Percentiles rank a stretch among this genome's conserved stretches.
phyloP scores from a whole-genome alignment of 176 grass and related monocot species.

The Lolium rigidum region DNA sequence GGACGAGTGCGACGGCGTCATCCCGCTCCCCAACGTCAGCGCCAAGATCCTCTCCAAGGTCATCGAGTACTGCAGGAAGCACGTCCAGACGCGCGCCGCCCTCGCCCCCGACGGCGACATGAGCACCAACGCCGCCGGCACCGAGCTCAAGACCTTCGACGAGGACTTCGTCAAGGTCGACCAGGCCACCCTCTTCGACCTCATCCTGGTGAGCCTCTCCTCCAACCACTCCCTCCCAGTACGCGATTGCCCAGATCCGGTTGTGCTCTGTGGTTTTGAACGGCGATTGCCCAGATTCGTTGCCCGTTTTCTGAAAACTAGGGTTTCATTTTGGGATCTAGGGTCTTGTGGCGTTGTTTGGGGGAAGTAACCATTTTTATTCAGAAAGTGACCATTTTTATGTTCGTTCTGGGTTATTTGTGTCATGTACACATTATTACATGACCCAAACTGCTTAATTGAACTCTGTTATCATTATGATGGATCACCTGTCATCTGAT shows the following conservation, averaged over 20 bases:
- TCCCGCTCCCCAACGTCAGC: constrained; percentile 66
- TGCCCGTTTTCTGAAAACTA: background rate
- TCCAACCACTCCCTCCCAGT: no score
- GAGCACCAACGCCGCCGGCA: constrained; percentile 16
- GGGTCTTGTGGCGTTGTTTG: background rate
- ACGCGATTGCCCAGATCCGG: background rate
- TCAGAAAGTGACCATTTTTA: background rate
- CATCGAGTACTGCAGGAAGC: constrained; percentile 60
- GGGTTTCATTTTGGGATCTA: background rate
- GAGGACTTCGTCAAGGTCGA: constrained; percentile 63
- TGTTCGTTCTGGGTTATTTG: background rate
- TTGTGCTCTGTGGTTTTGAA: background rate
- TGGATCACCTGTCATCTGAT: background rate
- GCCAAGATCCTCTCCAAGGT: background rate
- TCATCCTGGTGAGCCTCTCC: constrained; percentile 51
- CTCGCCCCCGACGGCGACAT: no score
- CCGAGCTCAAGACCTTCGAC: constrained; percentile 54
- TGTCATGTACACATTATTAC: background rate
- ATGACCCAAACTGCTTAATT: background rate
- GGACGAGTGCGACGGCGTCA: constrained; percentile 50
- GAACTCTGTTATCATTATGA: background rate
- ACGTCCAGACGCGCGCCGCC: constrained; percentile 26
- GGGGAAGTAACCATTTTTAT: no score
- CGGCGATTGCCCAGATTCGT: background rate
- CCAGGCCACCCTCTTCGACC: constrained; percentile 59